Conservation (phyloP, 2,329 filamentous ascomycete species). For the Beauveria scarabaeidicola region DNA sequence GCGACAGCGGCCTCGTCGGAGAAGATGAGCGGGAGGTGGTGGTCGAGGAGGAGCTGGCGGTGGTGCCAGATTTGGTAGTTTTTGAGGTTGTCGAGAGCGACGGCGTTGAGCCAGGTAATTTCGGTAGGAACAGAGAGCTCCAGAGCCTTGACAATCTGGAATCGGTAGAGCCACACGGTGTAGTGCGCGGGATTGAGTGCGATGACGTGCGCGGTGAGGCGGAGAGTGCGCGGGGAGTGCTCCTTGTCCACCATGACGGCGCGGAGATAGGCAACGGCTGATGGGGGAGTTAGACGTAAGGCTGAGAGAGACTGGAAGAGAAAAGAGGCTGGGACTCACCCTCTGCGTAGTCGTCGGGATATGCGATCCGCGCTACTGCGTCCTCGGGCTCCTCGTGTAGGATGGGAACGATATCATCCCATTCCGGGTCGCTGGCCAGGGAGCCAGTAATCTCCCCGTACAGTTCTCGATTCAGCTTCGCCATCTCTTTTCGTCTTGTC, state of each 20-base stretch:
- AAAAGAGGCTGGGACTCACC: constrained; percentile 32
- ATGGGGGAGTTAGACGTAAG: background rate
- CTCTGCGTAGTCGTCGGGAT: constrained; percentile 81
- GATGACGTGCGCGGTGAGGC: constrained; percentile 83
- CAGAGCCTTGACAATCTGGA: constrained; percentile 64
- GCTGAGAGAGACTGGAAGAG: background rate
- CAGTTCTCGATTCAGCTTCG: constrained; percentile 39
- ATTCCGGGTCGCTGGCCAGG: constrained; percentile 57
- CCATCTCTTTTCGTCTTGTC: constrained; percentile 41
- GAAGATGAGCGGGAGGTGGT: constrained; percentile 51
- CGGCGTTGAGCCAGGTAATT: constrained; percentile 75
- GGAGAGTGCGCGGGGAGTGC: constrained; percentile 66
- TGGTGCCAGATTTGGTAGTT: constrained; percentile 98
- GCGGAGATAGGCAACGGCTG: constrained; percentile 83
- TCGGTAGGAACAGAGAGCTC: constrained; percentile 60
- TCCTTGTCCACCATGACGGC: constrained; percentile 89
- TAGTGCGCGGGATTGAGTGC: constrained; percentile 93
- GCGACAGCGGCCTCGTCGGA: constrained; percentile 47
- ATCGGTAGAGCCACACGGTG: constrained; percentile 96
- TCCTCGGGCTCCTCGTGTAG: constrained; percentile 74
- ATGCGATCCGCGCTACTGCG: constrained; percentile 87
- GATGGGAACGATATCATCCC: constrained; percentile 79
- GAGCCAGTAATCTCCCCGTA: constrained; percentile 41
- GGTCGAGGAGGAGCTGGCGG: constrained; percentile 55
- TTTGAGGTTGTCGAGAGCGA: constrained; percentile 78